Percentiles rank a stretch among this genome's conserved stretches.
These are phyloP conservation scores for Penicillium fuscoglaucum DNA, from an alignment of 2,329 filamentous ascomycete species.

Conservation along the genomic window DNA sequence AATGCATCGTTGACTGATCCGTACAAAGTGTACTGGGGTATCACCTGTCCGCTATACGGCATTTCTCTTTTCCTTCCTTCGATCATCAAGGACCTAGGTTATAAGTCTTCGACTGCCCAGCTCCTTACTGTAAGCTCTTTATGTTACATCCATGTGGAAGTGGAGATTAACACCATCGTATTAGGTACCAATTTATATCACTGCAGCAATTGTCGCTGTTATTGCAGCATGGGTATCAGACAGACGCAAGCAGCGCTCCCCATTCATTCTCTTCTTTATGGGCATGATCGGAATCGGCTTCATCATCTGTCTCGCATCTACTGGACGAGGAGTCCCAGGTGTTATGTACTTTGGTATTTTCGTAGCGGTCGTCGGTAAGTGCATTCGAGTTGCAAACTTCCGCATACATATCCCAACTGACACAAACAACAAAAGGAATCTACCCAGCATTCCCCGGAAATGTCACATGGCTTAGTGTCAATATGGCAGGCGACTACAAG, in stretches of 20 bases:
- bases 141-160: too few species aligned
- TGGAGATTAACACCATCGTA: background rate
- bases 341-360: slow-evolving; percentile 52
- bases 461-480: slow-evolving; percentile 60
- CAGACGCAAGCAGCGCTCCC: slow-evolving; percentile 52
- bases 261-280: slow-evolving; percentile 58
- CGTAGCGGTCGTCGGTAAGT: slow-evolving; percentile 47
- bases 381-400: background rate
- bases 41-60: slow-evolving; percentile 45
- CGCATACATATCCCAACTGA: background rate
- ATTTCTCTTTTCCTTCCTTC: slow-evolving; percentile 44
- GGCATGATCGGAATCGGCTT: slow-evolving; percentile 58
- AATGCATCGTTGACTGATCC: slow-evolving; percentile 10
- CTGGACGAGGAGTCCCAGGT: slow-evolving; percentile 38
- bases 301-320: slow-evolving; percentile 49
- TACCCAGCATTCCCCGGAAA: slow-evolving; percentile 50
- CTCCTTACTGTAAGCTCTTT: slow-evolving; percentile 36
- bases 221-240: slow-evolving; percentile 59
- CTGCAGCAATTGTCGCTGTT: slow-evolving; percentile 41
- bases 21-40: slow-evolving; percentile 43
- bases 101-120: slow-evolving; percentile 42
- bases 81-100: slow-evolving; percentile 46
- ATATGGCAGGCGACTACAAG: slow-evolving; percentile 57
- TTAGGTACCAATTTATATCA: slow-evolving; percentile 42
- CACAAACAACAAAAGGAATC: slow-evolving; percentile 29